Percentiles rank a stretch among this genome's conserved stretches.
These are phyloP conservation scores for Pseudozyma hubeiensis DNA, from an alignment of 1,284 basidiomycete genomes.

Conservation along the genomic window DNA sequence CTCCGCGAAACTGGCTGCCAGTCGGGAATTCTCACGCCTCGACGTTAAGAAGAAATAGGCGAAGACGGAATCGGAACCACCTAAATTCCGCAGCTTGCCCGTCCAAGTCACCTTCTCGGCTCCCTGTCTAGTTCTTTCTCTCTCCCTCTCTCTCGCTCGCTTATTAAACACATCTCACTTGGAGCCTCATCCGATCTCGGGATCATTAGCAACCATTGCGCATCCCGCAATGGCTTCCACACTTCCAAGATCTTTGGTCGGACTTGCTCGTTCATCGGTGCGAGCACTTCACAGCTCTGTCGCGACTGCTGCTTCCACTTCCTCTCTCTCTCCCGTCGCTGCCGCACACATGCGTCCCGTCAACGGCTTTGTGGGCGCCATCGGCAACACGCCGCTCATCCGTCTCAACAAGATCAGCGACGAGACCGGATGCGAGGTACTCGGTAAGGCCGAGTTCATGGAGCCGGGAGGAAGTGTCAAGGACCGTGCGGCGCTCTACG, in stretches of 20 bases:
- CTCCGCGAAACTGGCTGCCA: no score
- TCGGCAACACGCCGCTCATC: slow-evolving; percentile 92
- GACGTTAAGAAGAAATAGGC: no score
- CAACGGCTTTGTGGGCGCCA: slow-evolving; percentile 84
- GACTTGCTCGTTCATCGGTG: slow-evolving; percentile 30
- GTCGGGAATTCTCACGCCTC: no score
- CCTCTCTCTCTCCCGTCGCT: slow-evolving; percentile 49
- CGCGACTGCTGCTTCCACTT: slow-evolving; percentile 22
- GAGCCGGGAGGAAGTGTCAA: slow-evolving; percentile 99
- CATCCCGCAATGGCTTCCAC: slow-evolving; percentile 20
- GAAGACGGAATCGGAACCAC: no score
- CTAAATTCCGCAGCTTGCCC: no score
- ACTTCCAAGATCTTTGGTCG: slow-evolving; percentile 23
- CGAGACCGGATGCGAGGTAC: slow-evolving; percentile 86
- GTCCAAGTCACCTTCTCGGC: no score
- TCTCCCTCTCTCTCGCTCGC: neutral
- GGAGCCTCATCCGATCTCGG: neutral
- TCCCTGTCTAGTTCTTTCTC: no score
- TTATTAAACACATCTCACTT: slow-evolving; percentile 1
- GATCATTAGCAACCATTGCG: neutral
- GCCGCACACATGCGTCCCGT: slow-evolving; percentile 62
- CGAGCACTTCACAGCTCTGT: slow-evolving; percentile 29
- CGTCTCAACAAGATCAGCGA: slow-evolving; percentile 78
- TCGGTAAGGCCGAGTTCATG: slow-evolving; percentile 97
- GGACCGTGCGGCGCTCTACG: slow-evolving; percentile 92